Evolutionary conservation across 2,329 filamentous ascomycete species (phyloP), one percentile per base, ranked within the genome.

Genomic region (Calonectria ilicicola): DNA sequence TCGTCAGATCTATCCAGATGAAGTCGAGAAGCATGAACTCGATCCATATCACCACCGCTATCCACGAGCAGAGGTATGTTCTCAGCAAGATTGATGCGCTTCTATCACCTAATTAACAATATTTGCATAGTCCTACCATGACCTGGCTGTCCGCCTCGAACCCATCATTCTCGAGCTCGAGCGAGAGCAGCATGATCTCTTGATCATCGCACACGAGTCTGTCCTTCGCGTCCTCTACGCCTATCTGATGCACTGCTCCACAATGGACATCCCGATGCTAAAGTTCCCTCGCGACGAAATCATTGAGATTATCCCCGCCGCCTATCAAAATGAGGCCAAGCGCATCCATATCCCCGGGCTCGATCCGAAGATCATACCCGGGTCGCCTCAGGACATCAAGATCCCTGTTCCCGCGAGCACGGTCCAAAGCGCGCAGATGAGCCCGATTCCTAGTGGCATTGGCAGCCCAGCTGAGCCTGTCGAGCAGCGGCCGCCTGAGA

Each of bases 1-100:
- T 76, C 92, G 94, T 67, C 87, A 91, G 79, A 88, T 96, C 69
- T 98, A 96, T 81, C 95, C 96, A 0, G 94, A 98, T 4, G 97
- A 99, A 83, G 94, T 98, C 8, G 90, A 92, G 76, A 98, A 98
- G 86, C 97, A 99, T 83, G 94, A 98, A 77, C 87, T 94, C 64
- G 97, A 99, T 83, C 97, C 97, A 1, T 99, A 99, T 80, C 97
- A 99, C 81, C 97, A 99, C 83, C 91, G 97, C 46, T 99, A 98
- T 82, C 97, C 97, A 9, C 91, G 97, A 74, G 96, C 96, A 73
- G 97, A 99, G 88, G 95, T 95, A 53, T 38, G 40, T 46, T 15
- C n/a, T 35, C 63, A 40, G 1, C 19, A n/a, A 38, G 26, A 38
- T 32, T 23, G 15, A 26, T 23, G 8, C 19, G 29, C n/a, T 21